Evolutionary conservation across 176 grass and related monocot species (phyloP).

Genomic region (Paspalum vaginatum): DNA sequence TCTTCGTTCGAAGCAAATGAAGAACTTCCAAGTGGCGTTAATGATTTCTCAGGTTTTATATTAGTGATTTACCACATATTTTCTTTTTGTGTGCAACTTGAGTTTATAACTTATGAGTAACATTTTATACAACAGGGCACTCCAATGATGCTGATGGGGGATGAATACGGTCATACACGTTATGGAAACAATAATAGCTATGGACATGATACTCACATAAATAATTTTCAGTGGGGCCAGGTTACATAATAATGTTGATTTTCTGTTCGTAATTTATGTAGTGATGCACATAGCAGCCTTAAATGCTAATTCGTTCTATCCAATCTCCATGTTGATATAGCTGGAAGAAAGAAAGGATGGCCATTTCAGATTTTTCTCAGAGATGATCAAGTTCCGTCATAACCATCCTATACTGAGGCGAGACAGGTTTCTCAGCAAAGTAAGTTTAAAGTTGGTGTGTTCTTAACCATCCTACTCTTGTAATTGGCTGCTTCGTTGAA

Average conservation of each 20-base stretch:
- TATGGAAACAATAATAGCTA: slow-evolving; percentile 99
- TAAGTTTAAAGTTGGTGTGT: slow-evolving; percentile 45
- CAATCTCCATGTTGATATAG: slow-evolving; percentile 44
- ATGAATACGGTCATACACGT: slow-evolving; percentile 95
- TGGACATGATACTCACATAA: slow-evolving; percentile 96
- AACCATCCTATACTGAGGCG: slow-evolving; percentile 65
- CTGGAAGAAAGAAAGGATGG: slow-evolving; percentile 70
- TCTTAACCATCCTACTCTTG: slow-evolving; percentile 6
- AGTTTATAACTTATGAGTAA: slow-evolving; percentile 17
- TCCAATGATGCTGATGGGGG: slow-evolving; percentile 99
- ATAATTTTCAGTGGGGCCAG: slow-evolving; percentile 95
- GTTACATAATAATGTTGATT: slow-evolving; percentile 42
- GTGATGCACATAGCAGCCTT: neutral
- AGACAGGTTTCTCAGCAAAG: slow-evolving; percentile 80
- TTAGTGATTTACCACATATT: slow-evolving; percentile 21
- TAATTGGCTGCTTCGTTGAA: slow-evolving; percentile 11
- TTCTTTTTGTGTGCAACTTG: slow-evolving; percentile 6
- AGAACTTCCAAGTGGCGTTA: slow-evolving; percentile 91
- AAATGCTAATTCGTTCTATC: slow-evolving; percentile 35
- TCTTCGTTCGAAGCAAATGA: slow-evolving; percentile 90
- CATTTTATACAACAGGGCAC: slow-evolving; percentile 62
- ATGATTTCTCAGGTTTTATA: slow-evolving; percentile 94
- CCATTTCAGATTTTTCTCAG: slow-evolving; percentile 91
- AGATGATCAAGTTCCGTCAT: slow-evolving; percentile 91
- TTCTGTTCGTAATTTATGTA: slow-evolving; percentile 26